phyloP scores from a whole-genome alignment of 2,329 filamentous ascomycete species.

The Aspergillus fischeri region DNA sequence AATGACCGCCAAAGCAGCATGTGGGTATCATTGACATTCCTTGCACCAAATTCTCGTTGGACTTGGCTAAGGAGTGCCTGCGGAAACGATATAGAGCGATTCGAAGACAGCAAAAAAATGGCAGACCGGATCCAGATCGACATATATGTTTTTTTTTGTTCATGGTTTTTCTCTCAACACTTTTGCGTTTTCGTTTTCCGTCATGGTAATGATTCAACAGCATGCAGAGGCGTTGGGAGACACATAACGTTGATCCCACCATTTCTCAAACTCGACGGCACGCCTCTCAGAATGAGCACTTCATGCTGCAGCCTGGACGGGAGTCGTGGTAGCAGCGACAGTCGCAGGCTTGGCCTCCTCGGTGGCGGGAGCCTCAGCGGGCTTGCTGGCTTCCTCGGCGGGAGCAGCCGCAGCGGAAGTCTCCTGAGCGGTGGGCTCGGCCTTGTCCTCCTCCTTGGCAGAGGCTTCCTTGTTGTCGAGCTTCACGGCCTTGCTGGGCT shows the following conservation, averaged over 20 bases:
- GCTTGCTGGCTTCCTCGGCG: slow-evolving; percentile 24
- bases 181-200: slow-evolving; percentile 6
- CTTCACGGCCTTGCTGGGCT: slow-evolving; percentile 47
- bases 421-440: slow-evolving; percentile 26
- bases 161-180: not conserved
- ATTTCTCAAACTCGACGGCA: slow-evolving; percentile 39
- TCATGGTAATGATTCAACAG: slow-evolving; percentile 15
- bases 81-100: slow-evolving; percentile 18
- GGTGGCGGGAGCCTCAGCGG: slow-evolving; percentile 21
- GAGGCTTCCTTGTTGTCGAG: slow-evolving; percentile 36
- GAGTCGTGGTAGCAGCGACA: slow-evolving; percentile 28
- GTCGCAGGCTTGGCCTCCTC: slow-evolving; percentile 34
- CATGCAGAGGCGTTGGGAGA: slow-evolving; percentile 22
- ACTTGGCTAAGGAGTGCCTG: slow-evolving; percentile 20
- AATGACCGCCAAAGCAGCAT: slow-evolving; percentile 25
- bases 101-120: slow-evolving; percentile 14
- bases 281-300: slow-evolving; percentile 28
- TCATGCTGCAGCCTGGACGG: slow-evolving; percentile 43
- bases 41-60: slow-evolving; percentile 9
- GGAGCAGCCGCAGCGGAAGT: slow-evolving; percentile 20
- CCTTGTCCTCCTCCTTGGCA: slow-evolving; percentile 28
- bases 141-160: slow-evolving; percentile 7
- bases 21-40: slow-evolving; percentile 31
- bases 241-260: slow-evolving; percentile 36
- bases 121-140: slow-evolving; percentile 6